Conservation (phyloP, 2,329 filamentous ascomycete genomes). For the Hypoxylon sp. region DNA sequence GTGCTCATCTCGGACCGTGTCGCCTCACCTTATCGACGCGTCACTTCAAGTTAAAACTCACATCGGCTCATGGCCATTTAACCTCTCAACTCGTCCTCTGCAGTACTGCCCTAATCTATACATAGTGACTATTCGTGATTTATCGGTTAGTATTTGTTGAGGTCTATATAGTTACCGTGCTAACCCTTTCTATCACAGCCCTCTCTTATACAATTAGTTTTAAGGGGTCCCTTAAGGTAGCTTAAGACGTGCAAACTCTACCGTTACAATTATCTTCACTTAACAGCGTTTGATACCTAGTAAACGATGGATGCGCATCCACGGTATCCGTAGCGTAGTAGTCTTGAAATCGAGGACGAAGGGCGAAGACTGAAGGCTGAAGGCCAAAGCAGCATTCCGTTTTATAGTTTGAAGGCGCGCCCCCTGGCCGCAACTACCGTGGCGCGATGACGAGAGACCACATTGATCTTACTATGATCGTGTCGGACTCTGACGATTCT, state of each 20-base stretch:
- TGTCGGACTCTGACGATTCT: slow-evolving; percentile 53
- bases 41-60: slow-evolving; percentile 38
- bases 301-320: slow-evolving; percentile 16
- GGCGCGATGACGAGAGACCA: slow-evolving; percentile 41
- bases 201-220: slow-evolving; percentile 3
- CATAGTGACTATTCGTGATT: not conserved
- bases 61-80: slow-evolving; percentile 6
- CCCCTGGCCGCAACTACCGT: slow-evolving; percentile 12
- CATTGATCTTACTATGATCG: slow-evolving; percentile 43
- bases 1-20: slow-evolving; percentile 23
- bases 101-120: not conserved
- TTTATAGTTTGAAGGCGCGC: slow-evolving; percentile 5
- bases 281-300: not conserved
- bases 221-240: not conserved
- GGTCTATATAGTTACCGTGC: not conserved
- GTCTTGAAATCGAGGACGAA: slow-evolving; percentile 9
- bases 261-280: slow-evolving; percentile 6
- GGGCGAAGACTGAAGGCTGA: too few species aligned
- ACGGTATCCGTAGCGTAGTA: slow-evolving; percentile 23
- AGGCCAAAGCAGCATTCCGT: not conserved
- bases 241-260: slow-evolving; percentile 20
- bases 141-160: slow-evolving; percentile 1
- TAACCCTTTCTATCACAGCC: slow-evolving; percentile 8
- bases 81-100: not conserved
- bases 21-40: slow-evolving; percentile 41